phyloP scores from a whole-genome alignment of 495 filamentous ascomycete species.

The Haplographium delicatum region DNA sequence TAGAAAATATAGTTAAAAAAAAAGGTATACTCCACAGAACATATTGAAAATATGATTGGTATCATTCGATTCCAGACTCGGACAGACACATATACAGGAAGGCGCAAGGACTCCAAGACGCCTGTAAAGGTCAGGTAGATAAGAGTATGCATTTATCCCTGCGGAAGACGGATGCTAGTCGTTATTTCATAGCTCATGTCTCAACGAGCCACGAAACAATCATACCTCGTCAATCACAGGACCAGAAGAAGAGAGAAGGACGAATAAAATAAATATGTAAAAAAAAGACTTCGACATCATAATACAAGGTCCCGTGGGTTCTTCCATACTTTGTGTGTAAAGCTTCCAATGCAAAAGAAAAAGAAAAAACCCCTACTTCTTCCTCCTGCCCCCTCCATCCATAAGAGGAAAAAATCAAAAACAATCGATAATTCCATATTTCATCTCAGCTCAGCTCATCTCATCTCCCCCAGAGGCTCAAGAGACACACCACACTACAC shows the following conservation, averaged over 20 bases:
- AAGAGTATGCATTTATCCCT: background rate
- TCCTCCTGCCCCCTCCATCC: no score
- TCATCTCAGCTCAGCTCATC: background rate
- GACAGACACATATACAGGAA: no score
- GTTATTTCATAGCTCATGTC: background rate
- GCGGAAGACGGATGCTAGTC: background rate
- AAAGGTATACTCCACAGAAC: no score
- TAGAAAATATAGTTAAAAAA: no score
- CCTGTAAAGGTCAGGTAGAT: no score
- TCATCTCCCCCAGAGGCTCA: background rate
- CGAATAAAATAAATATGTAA: background rate
- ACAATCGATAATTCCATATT: background rate
- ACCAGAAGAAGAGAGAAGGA: background rate
- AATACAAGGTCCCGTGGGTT: background rate
- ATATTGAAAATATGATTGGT: no score
- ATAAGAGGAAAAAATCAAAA: no score
- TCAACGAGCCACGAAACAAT: background rate
- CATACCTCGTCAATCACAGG: background rate
- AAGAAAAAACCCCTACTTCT: no score
- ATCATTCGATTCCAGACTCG: no score
- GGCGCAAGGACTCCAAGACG: no score
- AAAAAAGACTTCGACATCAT: conserved; percentile 3
- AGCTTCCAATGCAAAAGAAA: no score
- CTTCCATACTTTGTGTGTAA: background rate
- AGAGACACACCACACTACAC: background rate